Conservation (phyloP, 2,329 filamentous ascomycete species). For the Hyphodiscus sp. region DNA sequence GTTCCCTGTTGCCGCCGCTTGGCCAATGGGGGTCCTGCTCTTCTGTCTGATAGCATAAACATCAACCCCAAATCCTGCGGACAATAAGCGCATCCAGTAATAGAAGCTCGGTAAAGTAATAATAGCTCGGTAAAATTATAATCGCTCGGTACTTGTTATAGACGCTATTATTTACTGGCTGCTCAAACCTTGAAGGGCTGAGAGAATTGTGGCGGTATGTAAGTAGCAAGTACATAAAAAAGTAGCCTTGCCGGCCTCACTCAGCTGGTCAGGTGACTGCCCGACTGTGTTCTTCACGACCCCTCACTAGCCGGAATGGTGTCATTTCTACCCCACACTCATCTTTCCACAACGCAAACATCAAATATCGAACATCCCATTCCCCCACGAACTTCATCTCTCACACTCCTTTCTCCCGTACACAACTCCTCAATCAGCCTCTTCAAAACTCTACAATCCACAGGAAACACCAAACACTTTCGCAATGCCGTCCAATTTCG, state of each 20-base stretch:
- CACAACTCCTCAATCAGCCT: not conserved
- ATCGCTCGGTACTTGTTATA: too few species aligned
- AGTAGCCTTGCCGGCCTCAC: too few species aligned
- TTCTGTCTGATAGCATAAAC: too few species aligned
- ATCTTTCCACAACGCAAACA: not conserved
- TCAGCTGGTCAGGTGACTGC: not conserved
- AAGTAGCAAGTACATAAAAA: too few species aligned
- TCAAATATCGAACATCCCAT: too few species aligned
- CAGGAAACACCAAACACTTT: not conserved
- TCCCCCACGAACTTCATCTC: not conserved
- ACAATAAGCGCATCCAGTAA: too few species aligned
- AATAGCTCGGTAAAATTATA: too few species aligned
- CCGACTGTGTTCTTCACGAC: not conserved
- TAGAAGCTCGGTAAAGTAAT: too few species aligned
- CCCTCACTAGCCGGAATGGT: not conserved
- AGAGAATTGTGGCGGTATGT: too few species aligned
- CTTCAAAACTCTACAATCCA: slow-evolving; percentile 31
- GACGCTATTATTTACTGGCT: too few species aligned
- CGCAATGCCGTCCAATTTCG: slow-evolving; percentile 49
- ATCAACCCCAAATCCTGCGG: too few species aligned
- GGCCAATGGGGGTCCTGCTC: not conserved
- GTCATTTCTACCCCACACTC: not conserved
- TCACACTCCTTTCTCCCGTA: not conserved
- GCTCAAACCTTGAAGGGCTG: too few species aligned
- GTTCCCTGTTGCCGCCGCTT: not conserved